Evolutionary conservation across 768 basidiomycete species (phyloP).

Genomic region (Calocybe cyanea): DNA sequence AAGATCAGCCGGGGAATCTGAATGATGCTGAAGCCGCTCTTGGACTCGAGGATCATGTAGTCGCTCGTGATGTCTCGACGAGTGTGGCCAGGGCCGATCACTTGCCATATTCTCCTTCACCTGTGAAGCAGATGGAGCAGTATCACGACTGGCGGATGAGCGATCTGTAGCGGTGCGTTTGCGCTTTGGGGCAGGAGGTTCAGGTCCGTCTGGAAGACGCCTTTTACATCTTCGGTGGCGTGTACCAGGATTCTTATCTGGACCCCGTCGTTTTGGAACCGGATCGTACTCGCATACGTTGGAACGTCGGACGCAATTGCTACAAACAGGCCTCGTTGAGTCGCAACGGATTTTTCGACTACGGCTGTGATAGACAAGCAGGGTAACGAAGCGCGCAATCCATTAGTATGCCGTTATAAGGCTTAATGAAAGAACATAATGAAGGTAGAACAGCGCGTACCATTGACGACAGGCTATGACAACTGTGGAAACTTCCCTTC

Average conservation of each 20-base stretch:
- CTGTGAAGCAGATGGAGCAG: slow-evolving; percentile 25
- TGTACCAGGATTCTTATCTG: slow-evolving; percentile 83
- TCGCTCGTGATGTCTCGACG: slow-evolving; percentile 23
- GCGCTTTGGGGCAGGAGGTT: slow-evolving; percentile 49
- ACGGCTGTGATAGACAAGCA: slow-evolving; percentile 49
- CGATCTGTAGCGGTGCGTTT: slow-evolving; percentile 35
- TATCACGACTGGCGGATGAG: slow-evolving; percentile 29
- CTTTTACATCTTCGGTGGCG: slow-evolving; percentile 85
- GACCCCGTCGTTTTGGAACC: slow-evolving; percentile 77
- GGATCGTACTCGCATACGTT: slow-evolving; percentile 79
- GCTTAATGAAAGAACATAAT: slow-evolving; percentile 34
- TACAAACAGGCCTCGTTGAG: slow-evolving; percentile 75
- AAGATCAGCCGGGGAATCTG: slow-evolving; percentile 23
- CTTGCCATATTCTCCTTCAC: slow-evolving; percentile 38
- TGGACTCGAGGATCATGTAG: slow-evolving; percentile 14
- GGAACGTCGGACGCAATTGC: slow-evolving; percentile 76
- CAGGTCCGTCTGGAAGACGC: slow-evolving; percentile 54
- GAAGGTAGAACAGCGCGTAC: slow-evolving; percentile 40
- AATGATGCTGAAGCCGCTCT: slow-evolving; percentile 8
- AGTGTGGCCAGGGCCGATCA: slow-evolving; percentile 21
- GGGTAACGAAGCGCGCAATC: slow-evolving; percentile 27
- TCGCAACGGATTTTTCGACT: slow-evolving; percentile 85
- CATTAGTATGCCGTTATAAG: slow-evolving; percentile 35
- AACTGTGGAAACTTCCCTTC: slow-evolving; percentile 59
- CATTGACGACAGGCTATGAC: slow-evolving; percentile 86